Evolutionary conservation across 2,329 filamentous ascomycete species (phyloP).

Genomic region (Aspergillus intermedius): DNA sequence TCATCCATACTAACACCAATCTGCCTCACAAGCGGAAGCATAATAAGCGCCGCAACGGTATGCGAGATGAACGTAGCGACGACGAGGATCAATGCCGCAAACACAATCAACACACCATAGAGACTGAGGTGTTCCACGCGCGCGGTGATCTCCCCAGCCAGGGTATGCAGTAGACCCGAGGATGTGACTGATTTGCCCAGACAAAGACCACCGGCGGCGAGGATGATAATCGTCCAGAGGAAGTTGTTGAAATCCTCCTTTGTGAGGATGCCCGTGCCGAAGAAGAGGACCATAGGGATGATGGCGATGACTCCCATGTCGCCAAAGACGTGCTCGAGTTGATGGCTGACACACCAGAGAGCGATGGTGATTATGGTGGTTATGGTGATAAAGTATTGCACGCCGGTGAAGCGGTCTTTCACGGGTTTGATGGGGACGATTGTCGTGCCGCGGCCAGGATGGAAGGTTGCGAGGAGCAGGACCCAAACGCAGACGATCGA

Average conservation of each 20-base stretch:
- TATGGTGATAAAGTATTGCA: conserved; percentile 87
- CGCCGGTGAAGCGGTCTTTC: conserved; percentile 77
- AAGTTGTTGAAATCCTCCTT: conserved; percentile 99
- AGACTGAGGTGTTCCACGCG: conserved; percentile 71
- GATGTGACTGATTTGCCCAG: conserved; percentile 92
- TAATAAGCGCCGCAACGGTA: conserved; percentile 91
- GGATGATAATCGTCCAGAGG: conserved; percentile 98
- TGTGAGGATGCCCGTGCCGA: conserved; percentile 89
- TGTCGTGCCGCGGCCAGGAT: conserved; percentile 73
- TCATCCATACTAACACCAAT: conserved; percentile 80
- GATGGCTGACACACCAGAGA: conserved; percentile 88
- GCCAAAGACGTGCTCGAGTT: conserved; percentile 79
- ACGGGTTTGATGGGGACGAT: conserved; percentile 89
- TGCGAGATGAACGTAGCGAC: conserved; percentile 98
- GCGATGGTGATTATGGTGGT: conserved; percentile 79
- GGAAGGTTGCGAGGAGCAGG: conserved; percentile 76
- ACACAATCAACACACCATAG: conserved; percentile 81
- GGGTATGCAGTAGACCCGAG: conserved; percentile 82
- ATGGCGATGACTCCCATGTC: conserved; percentile 99
- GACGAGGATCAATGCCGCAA: conserved; percentile 75
- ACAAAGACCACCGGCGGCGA: conserved; percentile 85
- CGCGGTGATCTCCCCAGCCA: conserved; percentile 69
- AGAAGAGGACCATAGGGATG: conserved; percentile 91
- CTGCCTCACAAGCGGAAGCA: conserved; percentile 80
- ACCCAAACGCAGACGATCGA: conserved; percentile 85